phyloP scores from a whole-genome alignment of 1,284 basidiomycete species.

The Mycena citricolor region DNA sequence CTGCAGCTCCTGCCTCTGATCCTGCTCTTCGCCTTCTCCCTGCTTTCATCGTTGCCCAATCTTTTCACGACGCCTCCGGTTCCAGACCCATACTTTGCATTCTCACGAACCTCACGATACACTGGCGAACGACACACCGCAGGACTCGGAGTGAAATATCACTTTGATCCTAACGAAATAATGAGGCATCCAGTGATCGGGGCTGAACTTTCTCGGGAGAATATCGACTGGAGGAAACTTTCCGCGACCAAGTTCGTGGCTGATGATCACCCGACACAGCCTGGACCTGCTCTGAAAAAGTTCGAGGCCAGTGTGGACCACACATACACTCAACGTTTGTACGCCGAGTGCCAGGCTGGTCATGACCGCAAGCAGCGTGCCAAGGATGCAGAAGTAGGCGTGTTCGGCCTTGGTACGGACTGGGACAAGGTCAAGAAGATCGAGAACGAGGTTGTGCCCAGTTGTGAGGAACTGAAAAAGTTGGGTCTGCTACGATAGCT shows the following conservation, averaged over 20 bases:
- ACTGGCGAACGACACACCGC: slow-evolving; percentile 67
- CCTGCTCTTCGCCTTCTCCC: slow-evolving; percentile 80
- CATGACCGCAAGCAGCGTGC: slow-evolving; percentile 61
- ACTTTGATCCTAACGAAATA: slow-evolving; percentile 83
- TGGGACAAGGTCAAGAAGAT: slow-evolving; percentile 81
- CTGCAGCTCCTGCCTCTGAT: slow-evolving; percentile 87
- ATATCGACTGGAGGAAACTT: slow-evolving; percentile 34
- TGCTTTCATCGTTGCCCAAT: slow-evolving; percentile 82
- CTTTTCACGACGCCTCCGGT: slow-evolving; percentile 65
- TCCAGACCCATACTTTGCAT: slow-evolving; percentile 84
- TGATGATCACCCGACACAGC: slow-evolving; percentile 27
- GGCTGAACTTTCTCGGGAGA: slow-evolving; percentile 59
- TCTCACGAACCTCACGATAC: slow-evolving; percentile 58
- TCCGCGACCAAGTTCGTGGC: slow-evolving; percentile 16
- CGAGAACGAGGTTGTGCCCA: slow-evolving; percentile 60
- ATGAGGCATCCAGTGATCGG: slow-evolving; percentile 75
- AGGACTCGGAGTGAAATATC: slow-evolving; percentile 77
- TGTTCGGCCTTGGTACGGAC: slow-evolving; percentile 88
- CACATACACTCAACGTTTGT: slow-evolving; percentile 69
- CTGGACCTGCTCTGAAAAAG: slow-evolving; percentile 43
- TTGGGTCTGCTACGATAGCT: slow-evolving; percentile 38
- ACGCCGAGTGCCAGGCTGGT: slow-evolving; percentile 67
- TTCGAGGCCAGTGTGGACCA: slow-evolving; percentile 76
- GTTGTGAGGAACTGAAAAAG: slow-evolving; percentile 73
- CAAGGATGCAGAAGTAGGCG: slow-evolving; percentile 75